Conservation (phyloP, 2,329 filamentous ascomycete genomes). For the Nakataea oryzae region DNA sequence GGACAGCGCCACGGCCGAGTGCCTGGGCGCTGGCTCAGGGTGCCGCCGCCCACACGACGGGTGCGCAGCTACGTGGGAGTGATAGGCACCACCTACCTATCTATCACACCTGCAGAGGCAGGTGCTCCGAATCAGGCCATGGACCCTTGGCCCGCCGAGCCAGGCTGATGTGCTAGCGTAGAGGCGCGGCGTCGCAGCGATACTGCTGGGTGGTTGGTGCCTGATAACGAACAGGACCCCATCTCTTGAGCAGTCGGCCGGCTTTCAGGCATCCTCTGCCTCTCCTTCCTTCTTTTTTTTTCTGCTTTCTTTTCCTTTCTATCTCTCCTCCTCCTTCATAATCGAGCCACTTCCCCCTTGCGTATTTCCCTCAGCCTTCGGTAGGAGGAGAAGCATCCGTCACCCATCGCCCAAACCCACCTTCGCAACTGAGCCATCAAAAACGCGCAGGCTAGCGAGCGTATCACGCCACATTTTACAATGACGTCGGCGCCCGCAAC, state of each 20-base stretch:
- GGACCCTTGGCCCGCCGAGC: background rate
- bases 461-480: background rate
- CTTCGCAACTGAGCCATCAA: too few relatives aligned
- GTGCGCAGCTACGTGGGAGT: too few relatives aligned
- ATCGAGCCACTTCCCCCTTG: background rate
- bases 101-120: too few relatives aligned
- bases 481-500: conserved; percentile 19
- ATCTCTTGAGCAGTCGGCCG: background rate
- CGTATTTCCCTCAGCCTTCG: too few relatives aligned
- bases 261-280: background rate
- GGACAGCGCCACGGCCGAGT: too few relatives aligned
- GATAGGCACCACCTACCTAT: too few relatives aligned
- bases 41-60: too few relatives aligned
- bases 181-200: too few relatives aligned
- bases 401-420: too few relatives aligned
- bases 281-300: background rate
- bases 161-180: background rate
- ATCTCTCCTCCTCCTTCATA: background rate
- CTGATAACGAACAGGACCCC: background rate
- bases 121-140: background rate
- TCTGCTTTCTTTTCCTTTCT: background rate
- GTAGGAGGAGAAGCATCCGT: background rate
- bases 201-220: background rate
- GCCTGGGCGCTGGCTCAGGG: too few relatives aligned
- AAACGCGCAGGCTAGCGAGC: too few relatives aligned